phyloP scores from a whole-genome alignment of 495 filamentous ascomycete genomes.

The Parmelia sp. region DNA sequence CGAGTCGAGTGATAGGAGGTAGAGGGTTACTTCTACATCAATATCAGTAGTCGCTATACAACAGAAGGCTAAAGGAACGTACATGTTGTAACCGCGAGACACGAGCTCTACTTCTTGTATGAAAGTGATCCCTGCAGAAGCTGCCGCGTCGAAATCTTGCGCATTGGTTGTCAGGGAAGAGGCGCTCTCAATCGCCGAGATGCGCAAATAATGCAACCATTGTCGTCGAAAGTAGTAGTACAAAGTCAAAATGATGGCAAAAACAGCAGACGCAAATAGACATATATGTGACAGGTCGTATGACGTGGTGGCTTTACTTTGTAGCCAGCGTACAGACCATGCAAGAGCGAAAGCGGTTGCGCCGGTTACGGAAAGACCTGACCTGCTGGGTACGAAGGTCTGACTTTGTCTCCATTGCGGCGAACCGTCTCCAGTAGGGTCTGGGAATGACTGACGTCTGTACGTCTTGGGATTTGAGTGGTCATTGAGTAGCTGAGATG shows the following conservation, averaged over 20 bases:
- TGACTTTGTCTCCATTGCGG: constrained; percentile 3
- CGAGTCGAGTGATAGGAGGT: constrained; percentile 75
- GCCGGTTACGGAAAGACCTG: constrained; percentile 46
- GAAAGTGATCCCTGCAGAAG: constrained; percentile 71
- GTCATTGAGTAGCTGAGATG: constrained; percentile 81
- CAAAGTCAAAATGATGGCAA: constrained; percentile 49
- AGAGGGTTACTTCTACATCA: constrained; percentile 67
- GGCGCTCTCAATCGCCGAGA: constrained; percentile 70
- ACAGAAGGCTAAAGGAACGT: constrained; percentile 31
- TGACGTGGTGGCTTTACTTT: constrained; percentile 33
- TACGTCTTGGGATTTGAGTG: constrained; percentile 44
- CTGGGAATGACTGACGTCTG: constrained; percentile 43
- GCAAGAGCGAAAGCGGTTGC: constrained; percentile 61
- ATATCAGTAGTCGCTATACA: constrained; percentile 35
- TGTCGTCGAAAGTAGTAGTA: constrained; percentile 73
- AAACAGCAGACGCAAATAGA: constrained; percentile 43
- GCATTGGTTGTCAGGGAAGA: constrained; percentile 64
- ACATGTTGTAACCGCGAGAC: constrained; percentile 89
- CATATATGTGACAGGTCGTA: constrained; percentile 27
- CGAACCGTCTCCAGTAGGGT: constrained; percentile 35
- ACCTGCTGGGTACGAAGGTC: constrained; percentile 31
- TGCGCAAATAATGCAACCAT: constrained; percentile 76
- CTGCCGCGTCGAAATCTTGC: constrained; percentile 77
- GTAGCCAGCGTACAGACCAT: constrained; percentile 65
- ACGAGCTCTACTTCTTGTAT: constrained; percentile 97